phyloP scores from a whole-genome alignment of 2,329 filamentous ascomycete species.

The Alternaria brassicicola region DNA sequence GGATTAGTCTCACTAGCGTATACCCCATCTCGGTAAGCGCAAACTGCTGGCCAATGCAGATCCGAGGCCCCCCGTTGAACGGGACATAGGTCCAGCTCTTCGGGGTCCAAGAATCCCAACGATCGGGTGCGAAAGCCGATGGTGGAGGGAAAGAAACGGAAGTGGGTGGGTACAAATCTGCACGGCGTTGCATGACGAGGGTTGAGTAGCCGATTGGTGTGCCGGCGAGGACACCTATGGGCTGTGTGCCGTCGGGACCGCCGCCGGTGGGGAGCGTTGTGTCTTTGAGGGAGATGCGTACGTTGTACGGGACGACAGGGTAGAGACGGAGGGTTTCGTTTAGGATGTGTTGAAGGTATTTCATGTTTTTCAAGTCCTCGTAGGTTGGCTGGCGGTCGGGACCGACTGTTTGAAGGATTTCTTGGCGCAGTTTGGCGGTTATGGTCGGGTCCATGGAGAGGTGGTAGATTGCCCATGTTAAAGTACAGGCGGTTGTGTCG shows the following conservation, averaged over 20 bases:
- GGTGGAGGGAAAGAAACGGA: slow-evolving; percentile 50
- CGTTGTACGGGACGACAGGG: slow-evolving; percentile 58
- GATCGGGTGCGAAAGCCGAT: slow-evolving; percentile 54
- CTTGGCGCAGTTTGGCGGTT: slow-evolving; percentile 70
- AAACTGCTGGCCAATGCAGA: slow-evolving; percentile 60
- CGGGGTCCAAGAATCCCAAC: slow-evolving; percentile 58
- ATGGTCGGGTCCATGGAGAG: slow-evolving; percentile 72
- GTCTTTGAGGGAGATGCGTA: slow-evolving; percentile 55
- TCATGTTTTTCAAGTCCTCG: slow-evolving; percentile 83
- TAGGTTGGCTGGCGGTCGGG: slow-evolving; percentile 68
- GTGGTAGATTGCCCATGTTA: slow-evolving; percentile 85
- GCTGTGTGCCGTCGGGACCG: slow-evolving; percentile 52
- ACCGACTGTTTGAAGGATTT: slow-evolving; percentile 74
- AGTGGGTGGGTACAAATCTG: slow-evolving; percentile 55
- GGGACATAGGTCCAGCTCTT: slow-evolving; percentile 57
- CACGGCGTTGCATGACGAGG: slow-evolving; percentile 57
- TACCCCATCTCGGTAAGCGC: slow-evolving; percentile 59
- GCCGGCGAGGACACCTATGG: slow-evolving; percentile 53
- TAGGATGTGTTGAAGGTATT: slow-evolving; percentile 62
- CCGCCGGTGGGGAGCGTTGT: slow-evolving; percentile 58
- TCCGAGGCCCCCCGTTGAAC: slow-evolving; percentile 57
- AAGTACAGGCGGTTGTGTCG: slow-evolving; percentile 83
- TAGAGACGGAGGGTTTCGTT: slow-evolving; percentile 54
- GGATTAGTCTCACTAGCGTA: slow-evolving; percentile 55
- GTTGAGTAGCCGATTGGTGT: slow-evolving; percentile 57